Evolutionary conservation across 2,329 filamentous ascomycete genomes (phyloP).

Genomic region (Samsoniella hepiali): DNA sequence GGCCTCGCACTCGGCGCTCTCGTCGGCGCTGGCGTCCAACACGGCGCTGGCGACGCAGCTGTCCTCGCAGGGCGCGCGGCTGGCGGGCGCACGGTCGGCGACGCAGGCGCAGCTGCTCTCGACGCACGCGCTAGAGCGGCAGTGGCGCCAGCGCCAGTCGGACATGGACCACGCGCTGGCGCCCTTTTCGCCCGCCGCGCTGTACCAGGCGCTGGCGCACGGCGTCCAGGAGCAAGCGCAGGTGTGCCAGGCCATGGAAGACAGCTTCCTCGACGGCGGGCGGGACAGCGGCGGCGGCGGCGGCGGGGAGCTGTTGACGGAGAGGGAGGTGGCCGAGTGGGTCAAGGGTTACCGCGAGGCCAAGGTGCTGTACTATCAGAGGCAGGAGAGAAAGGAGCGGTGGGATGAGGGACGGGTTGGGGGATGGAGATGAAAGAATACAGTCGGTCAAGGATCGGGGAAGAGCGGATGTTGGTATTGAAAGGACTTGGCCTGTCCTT

Average conservation of each 20-base stretch:
- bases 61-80: slow-evolving; percentile 54
- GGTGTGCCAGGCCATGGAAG: slow-evolving; percentile 79
- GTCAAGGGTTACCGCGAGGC: slow-evolving; percentile 77
- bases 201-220: slow-evolving; percentile 78
- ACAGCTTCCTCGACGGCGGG: slow-evolving; percentile 77
- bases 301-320: slow-evolving; percentile 49
- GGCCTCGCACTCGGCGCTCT: slow-evolving; percentile 62
- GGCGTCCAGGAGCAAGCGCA: slow-evolving; percentile 78
- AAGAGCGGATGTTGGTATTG: neutral
- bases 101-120: slow-evolving; percentile 80
- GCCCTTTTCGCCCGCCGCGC: slow-evolving; percentile 78
- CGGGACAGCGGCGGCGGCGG: slow-evolving; percentile 30
- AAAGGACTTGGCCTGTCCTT: neutral
- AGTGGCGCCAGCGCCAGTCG: slow-evolving; percentile 83
- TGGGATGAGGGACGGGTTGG: slow-evolving; percentile 97
- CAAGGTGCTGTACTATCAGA: slow-evolving; percentile 71
- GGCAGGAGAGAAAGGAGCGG: slow-evolving; percentile 82
- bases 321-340: slow-evolving; percentile 84
- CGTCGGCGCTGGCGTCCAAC: slow-evolving; percentile 66
- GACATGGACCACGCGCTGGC: slow-evolving; percentile 84
- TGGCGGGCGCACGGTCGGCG: slow-evolving; percentile 60
- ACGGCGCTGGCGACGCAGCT: slow-evolving; percentile 64
- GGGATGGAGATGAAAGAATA: slow-evolving; percentile 72
- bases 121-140: slow-evolving; percentile 82
- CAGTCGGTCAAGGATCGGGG: neutral